These are phyloP conservation scores for Colletotrichum eleusines DNA, from an alignment of 2,329 filamentous ascomycete genomes.

Conservation along the genomic window DNA sequence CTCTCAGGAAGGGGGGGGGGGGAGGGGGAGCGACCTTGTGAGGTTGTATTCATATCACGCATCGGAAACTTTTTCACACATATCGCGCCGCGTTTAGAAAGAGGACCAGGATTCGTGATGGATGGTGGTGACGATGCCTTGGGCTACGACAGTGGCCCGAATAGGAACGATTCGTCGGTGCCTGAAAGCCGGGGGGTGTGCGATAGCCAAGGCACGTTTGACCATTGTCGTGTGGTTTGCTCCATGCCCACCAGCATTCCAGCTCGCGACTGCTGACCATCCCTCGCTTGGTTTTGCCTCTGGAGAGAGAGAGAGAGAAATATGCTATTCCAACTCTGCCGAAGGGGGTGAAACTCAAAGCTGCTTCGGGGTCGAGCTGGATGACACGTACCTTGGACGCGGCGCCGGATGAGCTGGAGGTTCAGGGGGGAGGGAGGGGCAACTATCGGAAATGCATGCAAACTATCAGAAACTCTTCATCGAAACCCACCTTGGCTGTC, in stretches of 20 bases:
- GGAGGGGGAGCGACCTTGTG: background rate
- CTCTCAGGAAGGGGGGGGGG: no score
- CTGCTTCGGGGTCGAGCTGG: background rate
- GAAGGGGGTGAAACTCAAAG: slow-evolving; percentile 8
- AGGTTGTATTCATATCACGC: background rate
- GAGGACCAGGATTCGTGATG: background rate
- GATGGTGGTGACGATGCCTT: background rate
- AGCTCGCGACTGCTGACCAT: background rate
- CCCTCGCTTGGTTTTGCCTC: background rate
- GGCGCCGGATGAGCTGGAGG: slow-evolving; percentile 2
- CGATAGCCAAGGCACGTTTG: background rate
- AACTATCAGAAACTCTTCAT: background rate
- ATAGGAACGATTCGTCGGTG: background rate
- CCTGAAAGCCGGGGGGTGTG: background rate
- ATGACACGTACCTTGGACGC: background rate
- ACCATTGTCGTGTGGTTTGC: background rate
- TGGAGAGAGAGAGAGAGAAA: background rate
- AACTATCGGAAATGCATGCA: background rate
- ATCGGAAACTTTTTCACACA: background rate
- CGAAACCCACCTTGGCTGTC: background rate
- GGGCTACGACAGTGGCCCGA: background rate
- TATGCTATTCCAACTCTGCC: slow-evolving; percentile 22
- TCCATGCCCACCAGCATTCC: no score
- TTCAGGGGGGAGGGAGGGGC: background rate
- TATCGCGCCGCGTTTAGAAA: background rate